Percentiles rank a stretch among this genome's conserved stretches.
Evolutionary conservation across 2,329 filamentous ascomycete species (phyloP).

Genomic region (Cryoendolithus antarcticus): DNA sequence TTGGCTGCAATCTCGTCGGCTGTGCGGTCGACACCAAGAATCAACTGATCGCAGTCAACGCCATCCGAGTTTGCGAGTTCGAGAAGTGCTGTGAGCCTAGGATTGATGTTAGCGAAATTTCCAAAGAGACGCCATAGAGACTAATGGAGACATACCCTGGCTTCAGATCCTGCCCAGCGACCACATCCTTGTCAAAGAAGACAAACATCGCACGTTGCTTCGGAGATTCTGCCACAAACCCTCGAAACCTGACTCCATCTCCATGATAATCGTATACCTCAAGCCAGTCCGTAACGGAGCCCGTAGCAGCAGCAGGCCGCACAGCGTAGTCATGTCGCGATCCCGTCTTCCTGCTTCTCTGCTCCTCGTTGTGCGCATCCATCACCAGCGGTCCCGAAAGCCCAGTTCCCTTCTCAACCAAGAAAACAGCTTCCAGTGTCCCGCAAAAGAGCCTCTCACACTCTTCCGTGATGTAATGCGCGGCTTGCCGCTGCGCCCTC

Average conservation of each 20-base stretch:
- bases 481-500: slow-evolving; percentile 61
- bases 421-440: slow-evolving; percentile 85
- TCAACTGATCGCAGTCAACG: slow-evolving; percentile 63
- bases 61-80: slow-evolving; percentile 65
- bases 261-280: slow-evolving; percentile 79
- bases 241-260: slow-evolving; percentile 72
- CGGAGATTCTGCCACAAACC: slow-evolving; percentile 55
- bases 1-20: slow-evolving; percentile 51
- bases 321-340: neutral
- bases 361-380: slow-evolving; percentile 46
- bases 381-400: slow-evolving; percentile 61
- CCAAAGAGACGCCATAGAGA: slow-evolving; percentile 1
- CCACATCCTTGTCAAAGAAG: slow-evolving; percentile 67
- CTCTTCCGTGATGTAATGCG: slow-evolving; percentile 95
- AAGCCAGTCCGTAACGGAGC: slow-evolving; percentile 49
- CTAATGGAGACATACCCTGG: slow-evolving; percentile 53
- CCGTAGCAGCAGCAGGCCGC: neutral
- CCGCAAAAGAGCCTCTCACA: slow-evolving; percentile 99
- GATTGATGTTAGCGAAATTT: slow-evolving; percentile 18
- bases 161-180: slow-evolving; percentile 63
- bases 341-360: too few species aligned
- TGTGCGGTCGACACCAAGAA: slow-evolving; percentile 68
- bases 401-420: slow-evolving; percentile 78
- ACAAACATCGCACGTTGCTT: slow-evolving; percentile 69
- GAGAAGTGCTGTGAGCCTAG: slow-evolving; percentile 74